These are phyloP conservation scores for Neoboletus subvelutipes DNA, from an alignment of 768 basidiomycete genomes.

Conservation along the genomic window DNA sequence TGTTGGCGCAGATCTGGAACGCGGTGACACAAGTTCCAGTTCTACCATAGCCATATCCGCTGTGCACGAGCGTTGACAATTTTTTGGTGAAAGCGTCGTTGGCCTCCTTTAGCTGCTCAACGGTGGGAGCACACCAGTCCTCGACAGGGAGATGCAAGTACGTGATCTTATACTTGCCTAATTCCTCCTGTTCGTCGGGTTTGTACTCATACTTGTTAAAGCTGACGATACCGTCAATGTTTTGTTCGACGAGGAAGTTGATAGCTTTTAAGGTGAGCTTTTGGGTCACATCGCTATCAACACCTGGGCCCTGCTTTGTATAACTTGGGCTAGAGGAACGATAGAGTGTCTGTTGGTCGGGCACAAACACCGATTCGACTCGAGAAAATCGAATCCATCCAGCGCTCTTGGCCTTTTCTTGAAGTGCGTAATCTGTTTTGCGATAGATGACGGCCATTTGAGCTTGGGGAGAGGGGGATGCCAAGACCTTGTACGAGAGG, in stretches of 20 bases:
- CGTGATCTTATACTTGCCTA: background rate
- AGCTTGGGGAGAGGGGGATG: no score
- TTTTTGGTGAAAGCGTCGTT: background rate
- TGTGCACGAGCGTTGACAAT: background rate
- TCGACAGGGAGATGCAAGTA: background rate
- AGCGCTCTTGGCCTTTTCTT: no score
- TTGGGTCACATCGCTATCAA: background rate
- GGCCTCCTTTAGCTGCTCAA: background rate
- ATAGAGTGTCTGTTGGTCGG: no score
- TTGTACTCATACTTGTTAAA: background rate
- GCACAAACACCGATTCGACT: no score
- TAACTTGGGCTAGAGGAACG: background rate
- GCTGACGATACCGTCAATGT: background rate
- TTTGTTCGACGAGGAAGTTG: background rate
- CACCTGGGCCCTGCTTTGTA: background rate
- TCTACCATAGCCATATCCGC: background rate
- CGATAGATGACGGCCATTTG: no score
- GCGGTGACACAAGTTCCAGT: background rate
- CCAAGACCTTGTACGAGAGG: no score
- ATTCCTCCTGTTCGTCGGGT: background rate
- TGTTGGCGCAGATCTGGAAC: background rate
- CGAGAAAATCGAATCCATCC: background rate
- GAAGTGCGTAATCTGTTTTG: no score
- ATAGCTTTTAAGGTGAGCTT: background rate
- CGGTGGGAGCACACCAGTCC: background rate